These are phyloP conservation scores for Lagenidium giganteum DNA, from an alignment of 352 stramenopile genomes.

Conservation along the genomic window DNA sequence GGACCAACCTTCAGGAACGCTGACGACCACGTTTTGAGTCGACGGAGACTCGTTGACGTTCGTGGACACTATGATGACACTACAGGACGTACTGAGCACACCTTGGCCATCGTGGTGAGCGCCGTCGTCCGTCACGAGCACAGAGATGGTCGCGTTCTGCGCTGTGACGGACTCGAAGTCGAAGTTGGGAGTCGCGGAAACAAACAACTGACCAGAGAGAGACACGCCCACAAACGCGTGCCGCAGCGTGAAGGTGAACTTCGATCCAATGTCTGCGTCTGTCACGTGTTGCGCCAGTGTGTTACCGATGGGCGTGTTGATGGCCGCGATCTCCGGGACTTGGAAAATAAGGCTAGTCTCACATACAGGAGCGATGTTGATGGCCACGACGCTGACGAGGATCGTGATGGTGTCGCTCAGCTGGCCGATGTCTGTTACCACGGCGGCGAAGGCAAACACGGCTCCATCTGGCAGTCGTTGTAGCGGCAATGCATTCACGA, in stretches of 20 bases:
- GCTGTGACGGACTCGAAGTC: constrained; percentile 12
- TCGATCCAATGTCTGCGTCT: constrained; percentile 16
- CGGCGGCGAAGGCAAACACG: constrained; percentile 2
- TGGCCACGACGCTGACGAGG: constrained; percentile 6
- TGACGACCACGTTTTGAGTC: constrained; percentile 3
- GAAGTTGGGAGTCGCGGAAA: constrained; percentile 14
- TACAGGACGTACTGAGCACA: constrained; percentile 9
- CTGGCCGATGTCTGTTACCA: constrained; percentile 8
- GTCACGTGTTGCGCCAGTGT: constrained; percentile 2
- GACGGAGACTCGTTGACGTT: constrained; percentile 23
- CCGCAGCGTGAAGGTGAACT: constrained; percentile 17
- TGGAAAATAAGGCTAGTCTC: constrained; percentile 2
- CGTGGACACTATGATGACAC: constrained; percentile 4
- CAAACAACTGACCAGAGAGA: constrained; percentile 14
- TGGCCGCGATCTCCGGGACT: constrained; percentile 11
- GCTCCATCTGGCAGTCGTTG: constrained; percentile 8
- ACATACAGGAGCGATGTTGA: constrained; percentile 16
- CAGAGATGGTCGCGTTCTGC: constrained; percentile 9
- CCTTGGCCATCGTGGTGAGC: constrained; percentile 18
- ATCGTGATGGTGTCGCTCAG: constrained; percentile 6
- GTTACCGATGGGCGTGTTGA: constrained; percentile 6
- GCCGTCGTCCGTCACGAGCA: constrained; percentile 20
- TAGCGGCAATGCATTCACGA: constrained; percentile 9
- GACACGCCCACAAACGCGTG: constrained; percentile 16
- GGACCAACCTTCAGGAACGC: constrained; percentile 14